Evolutionary conservation across 805 yeast genomes (phyloP), one percentile per base, ranked within the genome.

Genomic region (Candida suzukii): DNA sequence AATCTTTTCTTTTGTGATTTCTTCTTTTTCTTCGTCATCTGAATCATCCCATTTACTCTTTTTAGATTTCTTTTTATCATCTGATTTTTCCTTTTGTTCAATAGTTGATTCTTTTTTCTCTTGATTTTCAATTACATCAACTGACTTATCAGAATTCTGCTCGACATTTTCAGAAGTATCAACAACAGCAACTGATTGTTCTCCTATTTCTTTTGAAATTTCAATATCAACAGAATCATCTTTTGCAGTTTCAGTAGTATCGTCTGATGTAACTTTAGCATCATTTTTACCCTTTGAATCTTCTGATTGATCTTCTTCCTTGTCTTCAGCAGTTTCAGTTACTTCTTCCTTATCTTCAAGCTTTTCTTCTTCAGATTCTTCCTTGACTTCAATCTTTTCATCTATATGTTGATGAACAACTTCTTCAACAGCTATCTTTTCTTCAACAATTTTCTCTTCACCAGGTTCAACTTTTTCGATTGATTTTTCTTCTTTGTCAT

Each of bases 401-500:
- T 3, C 28, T 13, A 6, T n/a, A n/a, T n/a, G n/a, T n/a, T n/a
- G 14, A 22, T 6, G 11, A 8, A 4, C 28, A 4, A 9, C 18
- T 18, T 27, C 9, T 36, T 41, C 42, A 10, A 44, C 48, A 12
- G 42, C 50, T 31, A n/a, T 18, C 14, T 19, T 14, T 11, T 7
- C 25, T 32, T 9, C 25, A 10, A 11, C 16, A 13, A 14, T 9
- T 19, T 16, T 3, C 3, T 19, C 24, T 32, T 32, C 25, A 4
- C 7, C n/a, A 11, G 22, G 13, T 7, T 32, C 25, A 18, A n/a
- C 14, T 4, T 10, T 6, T 18, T 31, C 34, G 18, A 17, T 17
- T 39, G 29, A 46, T 22, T 47, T 50, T 20, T 49, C 55, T 2
- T 50, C 54, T 8, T 41, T 48, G 5, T 38, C 53, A 4, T 46